phyloP scores from a whole-genome alignment of 176 grass and related monocot species.

The Themeda triandra region DNA sequence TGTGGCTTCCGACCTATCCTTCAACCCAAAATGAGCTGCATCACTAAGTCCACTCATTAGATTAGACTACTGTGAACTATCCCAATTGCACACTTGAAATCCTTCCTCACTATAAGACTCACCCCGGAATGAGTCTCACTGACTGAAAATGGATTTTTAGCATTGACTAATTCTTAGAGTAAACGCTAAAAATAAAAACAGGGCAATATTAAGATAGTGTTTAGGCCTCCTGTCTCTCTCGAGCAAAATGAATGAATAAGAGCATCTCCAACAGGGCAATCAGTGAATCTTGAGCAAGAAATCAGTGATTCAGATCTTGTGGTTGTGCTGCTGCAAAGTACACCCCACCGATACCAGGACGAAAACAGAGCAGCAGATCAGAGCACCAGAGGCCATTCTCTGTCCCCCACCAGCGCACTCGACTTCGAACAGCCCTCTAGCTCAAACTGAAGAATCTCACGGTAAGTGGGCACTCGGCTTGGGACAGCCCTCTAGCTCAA shows the following conservation, averaged over 20 bases:
- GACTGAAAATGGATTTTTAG: background rate
- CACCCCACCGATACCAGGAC: background rate
- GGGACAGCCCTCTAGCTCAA: background rate
- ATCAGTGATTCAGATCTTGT: background rate
- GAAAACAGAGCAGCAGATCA: background rate
- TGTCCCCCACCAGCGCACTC: background rate
- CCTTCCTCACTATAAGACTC: background rate
- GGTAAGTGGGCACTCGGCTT: no score
- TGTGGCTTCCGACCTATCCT: background rate
- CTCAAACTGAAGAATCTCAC: no score
- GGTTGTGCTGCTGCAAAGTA: background rate
- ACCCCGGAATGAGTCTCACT: background rate
- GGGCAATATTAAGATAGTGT: background rate
- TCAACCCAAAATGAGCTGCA: background rate
- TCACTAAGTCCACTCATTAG: background rate
- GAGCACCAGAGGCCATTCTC: background rate
- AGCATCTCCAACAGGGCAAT: background rate
- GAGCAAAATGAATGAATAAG: background rate
- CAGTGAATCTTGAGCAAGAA: background rate
- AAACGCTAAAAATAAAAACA: background rate
- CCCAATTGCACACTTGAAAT: background rate
- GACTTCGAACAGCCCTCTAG: background rate
- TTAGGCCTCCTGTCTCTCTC: background rate
- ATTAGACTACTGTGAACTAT: background rate
- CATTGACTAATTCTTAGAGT: background rate